These are phyloP conservation scores for Lignosus rhinocerotis DNA, from an alignment of 1,284 basidiomycete genomes.

Conservation along the genomic window DNA sequence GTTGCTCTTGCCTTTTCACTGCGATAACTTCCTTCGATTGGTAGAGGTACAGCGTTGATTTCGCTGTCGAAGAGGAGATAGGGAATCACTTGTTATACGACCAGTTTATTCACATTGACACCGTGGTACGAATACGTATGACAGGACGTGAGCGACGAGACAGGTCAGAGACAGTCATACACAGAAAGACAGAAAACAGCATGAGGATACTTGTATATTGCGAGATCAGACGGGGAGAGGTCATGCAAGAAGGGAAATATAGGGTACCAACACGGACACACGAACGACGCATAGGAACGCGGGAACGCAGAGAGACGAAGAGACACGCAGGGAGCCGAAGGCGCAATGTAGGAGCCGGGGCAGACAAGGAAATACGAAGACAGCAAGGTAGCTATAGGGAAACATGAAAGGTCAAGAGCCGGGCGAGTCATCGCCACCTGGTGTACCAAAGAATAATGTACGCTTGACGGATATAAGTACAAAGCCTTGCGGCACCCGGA, in stretches of 20 bases:
- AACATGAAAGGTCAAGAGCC: neutral
- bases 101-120: neutral
- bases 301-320: neutral
- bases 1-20: no score
- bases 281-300: neutral
- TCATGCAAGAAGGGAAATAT: slow-evolving; percentile 19
- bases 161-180: neutral
- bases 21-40: no score
- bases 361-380: neutral
- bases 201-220: slow-evolving; percentile 13
- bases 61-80: no score
- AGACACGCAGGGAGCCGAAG: neutral
- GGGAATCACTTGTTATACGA: no score
- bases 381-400: neutral
- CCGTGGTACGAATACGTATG: neutral
- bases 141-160: neutral
- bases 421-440: slow-evolving; percentile 2
- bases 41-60: no score
- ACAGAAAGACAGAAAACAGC: neutral
- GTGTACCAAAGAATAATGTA: slow-evolving; percentile 23
- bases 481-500: slow-evolving; percentile 11
- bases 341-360: neutral
- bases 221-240: slow-evolving; percentile 3
- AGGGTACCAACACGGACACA: slow-evolving; percentile 6
- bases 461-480: slow-evolving; percentile 19